Evolutionary conservation across 495 filamentous ascomycete species (phyloP), one percentile per base, ranked within the genome.

Genomic region (Hyaloscypha hepaticicola): DNA sequence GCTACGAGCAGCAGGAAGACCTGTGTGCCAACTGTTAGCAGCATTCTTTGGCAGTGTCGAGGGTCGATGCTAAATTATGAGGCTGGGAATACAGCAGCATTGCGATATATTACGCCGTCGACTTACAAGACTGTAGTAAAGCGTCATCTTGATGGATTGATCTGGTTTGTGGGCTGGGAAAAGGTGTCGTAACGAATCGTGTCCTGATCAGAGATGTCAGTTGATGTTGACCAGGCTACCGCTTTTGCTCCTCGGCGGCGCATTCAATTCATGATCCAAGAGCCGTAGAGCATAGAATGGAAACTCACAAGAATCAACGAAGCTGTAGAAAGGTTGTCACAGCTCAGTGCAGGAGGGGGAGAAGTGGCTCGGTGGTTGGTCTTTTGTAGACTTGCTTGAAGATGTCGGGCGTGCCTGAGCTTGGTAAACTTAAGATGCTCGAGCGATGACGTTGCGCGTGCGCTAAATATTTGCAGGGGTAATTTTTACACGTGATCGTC

Each of bases 81-180:
- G 29, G 21, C 5, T 19, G 27, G 11, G n/a, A 16, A 24, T 45
- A 19, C 3, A 45, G 56, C 6, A 25, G 19, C 4, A 45, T 11
- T 14, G 21, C 49, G 5, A 33, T n/a, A 52, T 41, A 49, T 51
- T 21, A 29, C 33, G 55, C 31, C 45, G 50, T 16, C 58, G 53
- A 86, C 92, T 74, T 90, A 97, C 95, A 61, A 99, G 85, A 71
- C 86, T 93, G 84, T 96, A 99, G 83, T 99, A 99, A 76, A 99
- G 93, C 78, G 96, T 99, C 95, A 99, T 99, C 65, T 77, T 88
- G 85, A 69, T 73, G 31, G 55, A 49, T 50, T 60, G 62, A 25
- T 25, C 6, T 24, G 7, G 6, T 66, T 60, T 9, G 16, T 27
- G n/a, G 24, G 6, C 5, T 19, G 19, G n/a, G 28, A 45, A 31